Percentiles rank a stretch among this genome's conserved stretches.
Conservation (phyloP, 179 eudicot genomes). For the Pouteria campechiana region DNA sequence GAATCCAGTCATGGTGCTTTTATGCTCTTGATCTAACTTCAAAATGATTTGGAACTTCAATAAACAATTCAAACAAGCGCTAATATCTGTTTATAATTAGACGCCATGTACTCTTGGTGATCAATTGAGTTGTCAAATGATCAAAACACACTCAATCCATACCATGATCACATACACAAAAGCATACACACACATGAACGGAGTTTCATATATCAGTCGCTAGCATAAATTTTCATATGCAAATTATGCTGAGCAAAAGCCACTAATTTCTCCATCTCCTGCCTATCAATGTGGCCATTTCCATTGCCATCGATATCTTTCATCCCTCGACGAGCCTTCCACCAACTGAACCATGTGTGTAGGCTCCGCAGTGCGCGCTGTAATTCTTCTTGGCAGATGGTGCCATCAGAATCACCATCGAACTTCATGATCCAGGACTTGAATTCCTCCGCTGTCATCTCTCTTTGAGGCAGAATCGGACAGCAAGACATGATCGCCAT, state of each 20-base stretch:
- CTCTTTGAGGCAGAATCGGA: constrained; percentile 1
- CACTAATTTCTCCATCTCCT: constrained; percentile 14
- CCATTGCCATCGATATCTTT: constrained; percentile 6
- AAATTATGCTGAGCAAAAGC: constrained; percentile 10
- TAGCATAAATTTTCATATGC: constrained; percentile 6
- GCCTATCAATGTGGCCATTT: constrained; percentile 6
- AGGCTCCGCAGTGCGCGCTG: constrained; percentile 13
- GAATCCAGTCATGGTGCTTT: too few relatives aligned
- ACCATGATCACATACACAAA: too few relatives aligned
- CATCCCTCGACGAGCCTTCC: constrained; percentile 14
- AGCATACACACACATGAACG: too few relatives aligned
- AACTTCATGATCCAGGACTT: constrained; percentile 11
- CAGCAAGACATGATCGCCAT: constrained; percentile 11
- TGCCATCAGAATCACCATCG: constrained; percentile 13
- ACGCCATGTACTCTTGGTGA: too few relatives aligned
- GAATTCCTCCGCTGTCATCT: constrained; percentile 19
- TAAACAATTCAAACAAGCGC: too few relatives aligned
- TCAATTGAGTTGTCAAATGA: too few relatives aligned
- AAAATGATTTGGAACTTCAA: too few relatives aligned
- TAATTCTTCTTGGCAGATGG: constrained; percentile 10
- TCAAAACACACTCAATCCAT: too few relatives aligned
- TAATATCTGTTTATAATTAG: too few relatives aligned
- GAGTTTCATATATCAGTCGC: too few relatives aligned
- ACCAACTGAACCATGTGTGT: constrained; percentile 11
- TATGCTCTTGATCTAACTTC: too few relatives aligned